Evolutionary conservation across 768 basidiomycete genomes (phyloP).

Genomic region (Amanita polypyramis): DNA sequence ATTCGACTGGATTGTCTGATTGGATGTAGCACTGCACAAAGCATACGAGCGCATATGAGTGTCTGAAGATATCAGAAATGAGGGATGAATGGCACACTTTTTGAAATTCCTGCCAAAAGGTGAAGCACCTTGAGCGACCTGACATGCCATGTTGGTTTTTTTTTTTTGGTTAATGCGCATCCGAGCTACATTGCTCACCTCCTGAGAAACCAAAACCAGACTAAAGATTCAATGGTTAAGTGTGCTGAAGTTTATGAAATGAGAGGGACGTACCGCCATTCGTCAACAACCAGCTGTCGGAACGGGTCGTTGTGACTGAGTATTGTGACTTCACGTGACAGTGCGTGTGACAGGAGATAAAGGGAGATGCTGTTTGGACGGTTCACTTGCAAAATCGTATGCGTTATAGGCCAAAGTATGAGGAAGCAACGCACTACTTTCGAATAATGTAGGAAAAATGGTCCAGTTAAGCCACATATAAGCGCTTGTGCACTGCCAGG

Average conservation of each 20-base stretch:
- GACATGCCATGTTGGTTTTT: background rate
- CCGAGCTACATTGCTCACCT: conserved; percentile 18
- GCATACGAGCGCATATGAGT: background rate
- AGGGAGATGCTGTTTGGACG: too few relatives aligned
- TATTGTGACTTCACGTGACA: background rate
- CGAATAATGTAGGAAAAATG: too few relatives aligned
- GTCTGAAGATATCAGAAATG: background rate
- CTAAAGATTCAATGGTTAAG: conserved; percentile 15
- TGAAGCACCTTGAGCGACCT: conserved; percentile 84
- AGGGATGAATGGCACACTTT: conserved; percentile 30
- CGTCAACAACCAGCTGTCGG: background rate
- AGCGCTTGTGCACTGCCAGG: too few relatives aligned
- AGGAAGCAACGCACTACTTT: too few relatives aligned
- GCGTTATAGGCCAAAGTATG: too few relatives aligned
- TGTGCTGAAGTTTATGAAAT: background rate
- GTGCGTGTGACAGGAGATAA: background rate
- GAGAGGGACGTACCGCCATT: conserved; percentile 27
- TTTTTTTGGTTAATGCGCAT: background rate
- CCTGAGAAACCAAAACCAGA: conserved; percentile 38
- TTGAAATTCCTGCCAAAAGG: conserved; percentile 87
- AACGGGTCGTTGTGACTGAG: conserved; percentile 3
- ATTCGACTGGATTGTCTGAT: conserved; percentile 66
- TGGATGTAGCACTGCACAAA: conserved; percentile 68
- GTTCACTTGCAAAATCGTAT: too few relatives aligned
- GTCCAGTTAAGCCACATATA: too few relatives aligned